Evolutionary conservation across 2,329 filamentous ascomycete genomes (phyloP).

Genomic region (Coniochaeta ligniaria): DNA sequence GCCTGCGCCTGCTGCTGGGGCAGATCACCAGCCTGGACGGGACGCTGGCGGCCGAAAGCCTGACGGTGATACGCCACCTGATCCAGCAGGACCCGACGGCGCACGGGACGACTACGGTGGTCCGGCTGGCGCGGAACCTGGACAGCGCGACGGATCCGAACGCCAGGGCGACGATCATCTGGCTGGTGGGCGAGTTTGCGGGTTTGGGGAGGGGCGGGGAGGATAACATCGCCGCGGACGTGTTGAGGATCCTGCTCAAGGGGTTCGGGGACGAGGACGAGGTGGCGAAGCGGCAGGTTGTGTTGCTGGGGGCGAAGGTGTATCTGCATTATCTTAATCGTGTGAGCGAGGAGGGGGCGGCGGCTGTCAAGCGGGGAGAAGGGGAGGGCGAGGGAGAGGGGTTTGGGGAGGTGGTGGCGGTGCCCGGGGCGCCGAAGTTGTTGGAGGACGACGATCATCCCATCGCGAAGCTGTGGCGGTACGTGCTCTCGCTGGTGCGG

Average conservation of each 20-base stretch:
- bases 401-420: constrained; percentile 13
- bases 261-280: constrained; percentile 81
- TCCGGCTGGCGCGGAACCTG: constrained; percentile 83
- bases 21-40: constrained; percentile 87
- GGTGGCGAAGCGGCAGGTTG: constrained; percentile 81
- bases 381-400: background rate
- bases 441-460: constrained; percentile 51
- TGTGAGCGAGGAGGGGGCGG: constrained; percentile 32
- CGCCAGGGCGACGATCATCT: constrained; percentile 90
- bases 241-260: constrained; percentile 79
- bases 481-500: constrained; percentile 74
- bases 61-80: constrained; percentile 91
- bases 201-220: constrained; percentile 52
- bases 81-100: constrained; percentile 83
- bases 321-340: constrained; percentile 83
- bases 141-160: constrained; percentile 82
- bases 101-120: constrained; percentile 73
- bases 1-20: constrained; percentile 72
- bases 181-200: constrained; percentile 93
- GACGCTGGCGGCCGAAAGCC: constrained; percentile 80
- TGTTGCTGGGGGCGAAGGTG: constrained; percentile 91
- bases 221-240: constrained; percentile 88
- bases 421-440: constrained; percentile 23
- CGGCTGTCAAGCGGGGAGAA: background rate
- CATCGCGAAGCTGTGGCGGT: constrained; percentile 73